Base-by-base conservation (phyloP, 2,329 filamentous ascomycete genomes). In the Purpureocillium takamizusanense region DNA sequence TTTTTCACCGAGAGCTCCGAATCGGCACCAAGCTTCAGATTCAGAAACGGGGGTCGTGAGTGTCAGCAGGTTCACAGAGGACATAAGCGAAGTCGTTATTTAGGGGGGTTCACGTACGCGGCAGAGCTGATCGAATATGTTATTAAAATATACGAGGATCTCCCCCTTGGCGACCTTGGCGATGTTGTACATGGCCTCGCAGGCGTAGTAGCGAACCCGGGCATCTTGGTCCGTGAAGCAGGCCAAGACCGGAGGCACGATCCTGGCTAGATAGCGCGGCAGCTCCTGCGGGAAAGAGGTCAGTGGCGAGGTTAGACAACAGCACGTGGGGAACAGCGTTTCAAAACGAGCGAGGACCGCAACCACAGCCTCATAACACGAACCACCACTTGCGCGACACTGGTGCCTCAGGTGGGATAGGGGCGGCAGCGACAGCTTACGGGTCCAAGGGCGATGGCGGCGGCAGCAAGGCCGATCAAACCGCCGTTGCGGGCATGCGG, bases 131-230 rank as follows among this genome's bases (percentile, higher is more conserved):
- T 98, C 92, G 56, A 98, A 98, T 46, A 98, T 92, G 53, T 94
- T 85, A 63, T 98, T 98, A 64, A 98, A 98, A 69, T 95, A 98
- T 31, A 94, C 77, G 47, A 98, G 65, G 15, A 98, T 92, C 63
- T 98, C 92, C 29, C 94, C 92, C 64, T 98, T 98, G 43, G 90
- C 92, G 35, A 98, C 92, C 66, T 98, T 98, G 55, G 92, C 89
- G 56, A 98, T 98, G 63, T 98, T 98, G 67, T 98, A 98, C 92
- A 98, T 98, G 61, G 89, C 94, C 68, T 98, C 92, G 65, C 92
- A 98, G 17, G 92, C 92, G 65, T 98, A 98, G 62, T 98, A 98
- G 47, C 92, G 78, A 25, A 97, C 92, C 42, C 92, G 78, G 21
- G 92, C 89, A 82, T 98, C 92, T 67, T 97, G 92, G 51, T 98